Evolutionary conservation across 2,329 filamentous ascomycete species (phyloP), one percentile per base, ranked within the genome.

Genomic region (Drechslerella dactyloides): DNA sequence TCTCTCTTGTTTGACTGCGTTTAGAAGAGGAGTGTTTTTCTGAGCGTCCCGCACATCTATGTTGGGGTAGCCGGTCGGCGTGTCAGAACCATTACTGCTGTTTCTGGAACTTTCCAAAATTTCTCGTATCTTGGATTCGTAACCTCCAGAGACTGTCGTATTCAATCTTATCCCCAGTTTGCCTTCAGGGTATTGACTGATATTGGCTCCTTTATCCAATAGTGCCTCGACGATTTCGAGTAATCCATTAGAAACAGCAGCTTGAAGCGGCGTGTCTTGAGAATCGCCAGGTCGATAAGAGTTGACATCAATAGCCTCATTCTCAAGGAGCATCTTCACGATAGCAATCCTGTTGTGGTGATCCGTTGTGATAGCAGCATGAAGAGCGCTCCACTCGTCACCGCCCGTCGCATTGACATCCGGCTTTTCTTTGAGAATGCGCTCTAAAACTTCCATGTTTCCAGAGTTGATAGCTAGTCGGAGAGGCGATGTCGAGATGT

Each of bases 371-470:
- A 48, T 48, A 48, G 44, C 15, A 21, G 15, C 19, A 21, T 48
- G 8, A 1, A 48, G 17, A 2, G 44, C 44, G 4, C n/a, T 48
- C 44, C 44, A 48, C 4, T 19, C 4, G 11, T 48, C 19, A 10
- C 44, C 44, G 4, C 44, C 44, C 2, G 44, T 48, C 19, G 19
- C 44, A 11, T 48, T 48, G 8, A 48, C 17, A 11, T 48, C 44
- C 19, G 44, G 44, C 5, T 48, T 48, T 21, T 48, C 44, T 48
- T 48, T 48, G 44, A 48, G 44, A 48, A 48, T 19, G 17, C 44
- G 44, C 19, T 48, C 44, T 17, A 48, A 5, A 19, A 48, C 19
- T 23, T 48, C 44, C 11, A 21, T 48, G 5, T 19, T 23, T 8
- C 27, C 27, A 33, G 27, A 21, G 17, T 48, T 19, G 44, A 48